Base-by-base conservation (phyloP, 371 early-diverging fungal genomes). In the Haplosporangium sp. region DNA sequence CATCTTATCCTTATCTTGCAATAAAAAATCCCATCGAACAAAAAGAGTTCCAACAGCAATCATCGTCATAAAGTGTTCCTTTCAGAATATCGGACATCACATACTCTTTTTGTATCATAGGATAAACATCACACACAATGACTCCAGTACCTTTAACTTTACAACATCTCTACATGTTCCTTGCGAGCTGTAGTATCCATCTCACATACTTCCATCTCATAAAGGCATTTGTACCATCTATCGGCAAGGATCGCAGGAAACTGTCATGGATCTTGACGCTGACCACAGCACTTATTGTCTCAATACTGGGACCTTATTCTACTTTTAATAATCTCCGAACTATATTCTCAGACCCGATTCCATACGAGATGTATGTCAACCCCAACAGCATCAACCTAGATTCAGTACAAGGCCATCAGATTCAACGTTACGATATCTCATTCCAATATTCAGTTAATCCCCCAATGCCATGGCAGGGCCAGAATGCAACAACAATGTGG, bases 231-330 rank as follows among this genome's bases (percentile, higher is more conserved):
- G 59, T 69, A 6, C 76, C 76, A 7, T 75, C 11, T 8, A 75
- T 75, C 13, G 71, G 63, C 37, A 65, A 57, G 58, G 67, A 75
- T 27, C 76, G 70, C 57, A 65, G 55, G 63, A 65, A 62, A 5
- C 76, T 75, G 20, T 70, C 76, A 8, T 75, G 76, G 76, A 44
- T 75, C 20, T 20, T 75, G 17, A 75, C 76, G 10, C 27, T 66
- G 7, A 19, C 34, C 17, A 70, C 76, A 7, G 70, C 76, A 4
- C 15, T 66, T 11, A 35, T 70, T 1, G 70, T 75, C 38, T 57
- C 67, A 8, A 4, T 65, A 4, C 9, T 55, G n/a, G 57, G 58
- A 13, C 63, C 67, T 9, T 61, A 57, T 7, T 19, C 38, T 1
- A 57, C 67, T 6, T 61, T 52, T 48, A 17, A 35, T 20, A 48